Base-by-base conservation (phyloP, 2,329 filamentous ascomycete species). In the Microdochium bolleyi region DNA sequence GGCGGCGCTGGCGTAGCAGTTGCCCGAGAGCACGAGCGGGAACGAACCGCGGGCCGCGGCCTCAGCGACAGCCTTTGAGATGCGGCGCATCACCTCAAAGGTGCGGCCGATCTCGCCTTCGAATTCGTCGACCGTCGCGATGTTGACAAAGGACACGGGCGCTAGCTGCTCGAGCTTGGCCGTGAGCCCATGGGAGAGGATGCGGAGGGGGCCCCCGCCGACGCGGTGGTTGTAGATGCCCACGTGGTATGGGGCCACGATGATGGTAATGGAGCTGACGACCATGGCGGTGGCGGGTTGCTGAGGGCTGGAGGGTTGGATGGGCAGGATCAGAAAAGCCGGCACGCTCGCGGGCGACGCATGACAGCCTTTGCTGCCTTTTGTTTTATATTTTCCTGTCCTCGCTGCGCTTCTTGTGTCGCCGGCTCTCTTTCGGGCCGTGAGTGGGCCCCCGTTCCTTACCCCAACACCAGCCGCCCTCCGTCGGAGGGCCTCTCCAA, bases 181-280 rank as follows among this genome's bases (percentile, higher is more conserved):
- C n/a, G 63, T 24, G 19, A 73, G 49, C 22, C 67, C 65, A 0
- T 58, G 54, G 1, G 60, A 55, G n/a, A 60, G 60, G 14, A 72
- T 62, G 21, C 61, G 61, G 24, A 63, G 57, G 1, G 69, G 70
- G 2, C 70, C 70, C n/a, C 61, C 64, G 51, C 70, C 70, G 14
- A 72, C 67, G 5, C 66, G 64, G 48, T 66, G 63, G 51, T 70
- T 60, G 38, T 60, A 63, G 30, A 65, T 53, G 34, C 71, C 70
- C 50, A 70, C 64, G 50, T 73, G 71, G 59, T 72, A 73, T 0
- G 70, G 71, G 0, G 67, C 67, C 25, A 64, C 62, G 51, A 72
- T 69, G 51, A 72, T 53, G 8, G 67, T 66, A 51, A 69, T 58
- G 21, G 63, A 66, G 27, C 27, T 30, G 27, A 30, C 27, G 27